Base-by-base conservation (phyloP, 2,329 filamentous ascomycete genomes). In the Pseudogymnoascus sp. region DNA sequence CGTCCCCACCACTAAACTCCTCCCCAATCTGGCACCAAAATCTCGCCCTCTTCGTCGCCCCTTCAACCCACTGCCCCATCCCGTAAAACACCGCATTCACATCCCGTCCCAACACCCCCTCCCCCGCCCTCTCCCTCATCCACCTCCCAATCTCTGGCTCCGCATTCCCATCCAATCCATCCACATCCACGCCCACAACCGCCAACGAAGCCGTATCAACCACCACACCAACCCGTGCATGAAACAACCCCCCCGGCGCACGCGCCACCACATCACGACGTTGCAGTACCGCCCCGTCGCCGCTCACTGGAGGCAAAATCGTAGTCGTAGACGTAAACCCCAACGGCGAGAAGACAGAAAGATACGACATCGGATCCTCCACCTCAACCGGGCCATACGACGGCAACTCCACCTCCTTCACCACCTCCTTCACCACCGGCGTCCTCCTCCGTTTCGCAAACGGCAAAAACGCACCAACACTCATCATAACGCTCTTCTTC, bases 331-430 rank as follows among this genome's bases (percentile, higher is more conserved):
- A 87, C 0, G 79, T 79, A 63, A 89, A 86, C 0, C 78, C 78
- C 12, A 95, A 80, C 0, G 88, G 84, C 0, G 85, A 89, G 69
- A 95, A 91, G 7, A 88, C 79, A 53, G 88, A 83, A 0, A 93
- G 79, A 67, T 88, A 91, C 0, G 88, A 85, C 2, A 89, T 75
- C 60, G 89, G 84, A 65, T 92, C 84, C 0, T 81, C 78, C 1
- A 88, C 79, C 0, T 83, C 80, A 75, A 92, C 79, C 1, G 79
- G 79, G 1, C 85, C 82, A 70, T 93, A 89, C 1, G 88, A 89
- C 6, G 81, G 76, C 0, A 82, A 72, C 1, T 78, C 76, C 22
- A 74, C 73, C 4, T 76, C 70, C 2, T 77, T 69, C 3, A 77
- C 70, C 10, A 75, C 71, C 31, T 68, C 66, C 38, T 71, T 68